Conservation (phyloP, 176 grass and related monocot species). For the Carex scoparia region DNA sequence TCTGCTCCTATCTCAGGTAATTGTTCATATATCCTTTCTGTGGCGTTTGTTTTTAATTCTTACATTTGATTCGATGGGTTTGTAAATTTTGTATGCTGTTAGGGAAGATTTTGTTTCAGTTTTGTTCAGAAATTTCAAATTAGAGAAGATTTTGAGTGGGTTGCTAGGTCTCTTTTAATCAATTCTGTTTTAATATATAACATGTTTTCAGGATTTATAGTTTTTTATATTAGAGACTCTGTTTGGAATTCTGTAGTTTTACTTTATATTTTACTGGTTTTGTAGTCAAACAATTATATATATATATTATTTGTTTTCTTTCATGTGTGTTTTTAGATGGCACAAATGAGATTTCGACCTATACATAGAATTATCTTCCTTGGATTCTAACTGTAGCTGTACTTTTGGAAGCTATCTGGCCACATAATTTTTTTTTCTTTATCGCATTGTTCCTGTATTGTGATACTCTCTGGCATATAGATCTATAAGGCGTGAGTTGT, state of each 20-base stretch:
- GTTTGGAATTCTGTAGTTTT: background rate
- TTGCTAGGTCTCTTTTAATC: background rate
- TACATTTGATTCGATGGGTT: background rate
- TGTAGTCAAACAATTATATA: no score
- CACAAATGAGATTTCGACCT: background rate
- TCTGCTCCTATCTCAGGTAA: constrained; percentile 9
- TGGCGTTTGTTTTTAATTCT: background rate
- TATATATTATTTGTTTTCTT: no score
- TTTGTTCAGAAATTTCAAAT: background rate
- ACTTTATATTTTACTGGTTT: background rate
- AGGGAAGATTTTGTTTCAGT: background rate
- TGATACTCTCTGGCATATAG: background rate
- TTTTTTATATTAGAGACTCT: background rate
- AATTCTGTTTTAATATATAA: background rate
- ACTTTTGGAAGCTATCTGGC: background rate
- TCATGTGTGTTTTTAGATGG: no score
- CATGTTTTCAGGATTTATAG: background rate
- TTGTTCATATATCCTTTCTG: background rate
- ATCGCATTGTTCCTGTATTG: background rate
- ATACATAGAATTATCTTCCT: constrained; percentile 12
- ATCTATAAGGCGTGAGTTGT: background rate
- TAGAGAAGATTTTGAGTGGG: background rate
- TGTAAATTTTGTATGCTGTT: background rate
- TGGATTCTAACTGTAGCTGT: constrained; percentile 9
- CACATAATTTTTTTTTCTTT: background rate